Evolutionary conservation across 441 rosid genomes (phyloP), one percentile per base, ranked within the genome.

Genomic region (Bocquillonia castaneifolia): DNA sequence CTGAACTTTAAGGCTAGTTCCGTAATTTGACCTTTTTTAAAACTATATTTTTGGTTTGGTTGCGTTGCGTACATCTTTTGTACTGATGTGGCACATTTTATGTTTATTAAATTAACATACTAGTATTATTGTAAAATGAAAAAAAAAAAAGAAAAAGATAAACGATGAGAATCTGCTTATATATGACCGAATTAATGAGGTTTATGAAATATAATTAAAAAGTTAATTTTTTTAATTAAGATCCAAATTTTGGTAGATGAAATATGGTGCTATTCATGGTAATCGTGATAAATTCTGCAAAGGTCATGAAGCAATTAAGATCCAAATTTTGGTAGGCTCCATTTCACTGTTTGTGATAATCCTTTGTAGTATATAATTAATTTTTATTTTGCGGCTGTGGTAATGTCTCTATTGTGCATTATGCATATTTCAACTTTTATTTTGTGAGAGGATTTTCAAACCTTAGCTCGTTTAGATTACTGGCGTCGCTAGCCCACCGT

Each of bases 81-180:
- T 34, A 18, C 12, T 55, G 44, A 60, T 63, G 74, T 64, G 68
- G 72, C 47, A 59, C 71, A 45, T 28, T 64, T 18, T 36, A 36
- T 18, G 51, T 45, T 56, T n/a, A 18, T 45, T 2, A 42, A 20
- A 20, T 29, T n/a, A 31, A 10, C 7, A 20, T 20, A 6, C 4
- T 40, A 51, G 14, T n/a, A n/a, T n/a, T n/a, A n/a, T n/a, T n/a
- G n/a, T n/a, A n/a, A n/a, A n/a, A n/a, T n/a, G n/a, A 34, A 34
- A 34, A 34, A 34, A 7, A 34, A 34, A 34, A 34, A 34, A 34
- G 7, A 34, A 34, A 7, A 34, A 34, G 37, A 34, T 3, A 37
- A 5, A 12, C 40, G 10, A 12, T 37, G 10, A 37, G 40, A 37
- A 6, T 37, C 40, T 37, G 40, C 6, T 37, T 37, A 37, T 37